These are phyloP conservation scores for Rhizophora apiculata DNA, from an alignment of 345 rosid species.

Conservation along the genomic window DNA sequence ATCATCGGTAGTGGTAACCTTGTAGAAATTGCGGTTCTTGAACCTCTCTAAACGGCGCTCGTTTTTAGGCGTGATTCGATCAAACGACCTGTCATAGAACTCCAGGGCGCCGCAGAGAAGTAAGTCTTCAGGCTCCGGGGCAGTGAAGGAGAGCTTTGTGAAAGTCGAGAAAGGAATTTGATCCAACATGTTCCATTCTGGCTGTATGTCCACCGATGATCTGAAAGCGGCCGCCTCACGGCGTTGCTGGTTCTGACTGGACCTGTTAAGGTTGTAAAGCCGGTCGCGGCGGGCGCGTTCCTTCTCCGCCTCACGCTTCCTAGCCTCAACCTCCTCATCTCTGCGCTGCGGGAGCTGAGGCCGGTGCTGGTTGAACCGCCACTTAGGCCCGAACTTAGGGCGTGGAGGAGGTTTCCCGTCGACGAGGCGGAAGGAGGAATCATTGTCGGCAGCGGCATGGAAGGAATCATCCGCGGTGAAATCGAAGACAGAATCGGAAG, in stretches of 20 bases:
- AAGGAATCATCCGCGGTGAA: slow-evolving; percentile 85
- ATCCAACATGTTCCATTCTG: slow-evolving; percentile 97
- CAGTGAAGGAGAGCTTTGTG: slow-evolving; percentile 71
- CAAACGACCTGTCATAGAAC: slow-evolving; percentile 61
- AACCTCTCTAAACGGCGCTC: slow-evolving; percentile 86
- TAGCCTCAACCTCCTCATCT: slow-evolving; percentile 90
- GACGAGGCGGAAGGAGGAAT: slow-evolving; percentile 79
- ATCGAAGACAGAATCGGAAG: slow-evolving; percentile 60
- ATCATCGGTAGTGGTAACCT: slow-evolving; percentile 92
- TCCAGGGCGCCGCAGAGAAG: slow-evolving; percentile 78
- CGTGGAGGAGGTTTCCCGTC: slow-evolving; percentile 87
- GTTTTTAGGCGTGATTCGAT: slow-evolving; percentile 74
- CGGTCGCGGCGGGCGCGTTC: slow-evolving; percentile 93
- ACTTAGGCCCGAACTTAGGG: slow-evolving; percentile 80
- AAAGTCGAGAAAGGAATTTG: slow-evolving; percentile 91
- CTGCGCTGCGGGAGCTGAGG: slow-evolving; percentile 89
- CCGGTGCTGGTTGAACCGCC: slow-evolving; percentile 76
- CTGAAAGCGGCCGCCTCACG: slow-evolving; percentile 84
- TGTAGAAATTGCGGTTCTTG: slow-evolving; percentile 83
- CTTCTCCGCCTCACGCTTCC: slow-evolving; percentile 87
- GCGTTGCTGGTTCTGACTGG: slow-evolving; percentile 61
- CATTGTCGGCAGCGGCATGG: slow-evolving; percentile 53
- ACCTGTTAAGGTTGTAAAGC: slow-evolving; percentile 58
- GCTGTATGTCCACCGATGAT: slow-evolving; percentile 90
- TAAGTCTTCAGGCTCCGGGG: slow-evolving; percentile 80